phyloP scores from a whole-genome alignment of 768 basidiomycete genomes.

The Neoboletus brunneissimus region DNA sequence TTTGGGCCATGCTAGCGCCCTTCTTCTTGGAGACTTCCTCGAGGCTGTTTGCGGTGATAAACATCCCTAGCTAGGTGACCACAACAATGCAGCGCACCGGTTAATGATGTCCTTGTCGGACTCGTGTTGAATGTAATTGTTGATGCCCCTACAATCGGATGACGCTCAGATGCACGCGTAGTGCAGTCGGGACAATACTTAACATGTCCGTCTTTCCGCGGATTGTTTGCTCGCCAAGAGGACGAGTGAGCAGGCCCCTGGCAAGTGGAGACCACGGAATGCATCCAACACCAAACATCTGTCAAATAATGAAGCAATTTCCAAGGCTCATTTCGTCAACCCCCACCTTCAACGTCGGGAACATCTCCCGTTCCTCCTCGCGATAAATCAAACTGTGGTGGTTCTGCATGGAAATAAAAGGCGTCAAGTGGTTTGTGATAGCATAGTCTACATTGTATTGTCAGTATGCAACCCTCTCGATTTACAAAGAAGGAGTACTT shows the following conservation, averaged over 20 bases:
- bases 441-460: conserved; percentile 34
- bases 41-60: background rate
- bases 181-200: background rate
- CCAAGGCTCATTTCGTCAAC: conserved; percentile 22
- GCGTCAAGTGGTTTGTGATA: conserved; percentile 42
- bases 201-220: conserved; percentile 1
- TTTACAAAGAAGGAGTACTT: background rate
- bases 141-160: background rate
- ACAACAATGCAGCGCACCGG: background rate
- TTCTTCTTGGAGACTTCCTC: conserved; percentile 7
- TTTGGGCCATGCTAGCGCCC: background rate
- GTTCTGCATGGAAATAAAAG: conserved; percentile 66
- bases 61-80: background rate
- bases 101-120: conserved; percentile 9
- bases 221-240: conserved; percentile 2
- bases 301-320: conserved; percentile 50
- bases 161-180: background rate
- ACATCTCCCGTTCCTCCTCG: conserved; percentile 1
- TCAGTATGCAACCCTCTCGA: background rate
- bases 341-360: background rate
- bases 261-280: conserved; percentile 6
- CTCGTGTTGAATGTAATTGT: conserved; percentile 9
- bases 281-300: conserved; percentile 7
- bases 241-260: conserved; percentile 2
- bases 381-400: background rate